Evolutionary conservation across 2,329 filamentous ascomycete species (phyloP), one percentile per base, ranked within the genome.

Genomic region (Zelopaecilomyces penicillatus): DNA sequence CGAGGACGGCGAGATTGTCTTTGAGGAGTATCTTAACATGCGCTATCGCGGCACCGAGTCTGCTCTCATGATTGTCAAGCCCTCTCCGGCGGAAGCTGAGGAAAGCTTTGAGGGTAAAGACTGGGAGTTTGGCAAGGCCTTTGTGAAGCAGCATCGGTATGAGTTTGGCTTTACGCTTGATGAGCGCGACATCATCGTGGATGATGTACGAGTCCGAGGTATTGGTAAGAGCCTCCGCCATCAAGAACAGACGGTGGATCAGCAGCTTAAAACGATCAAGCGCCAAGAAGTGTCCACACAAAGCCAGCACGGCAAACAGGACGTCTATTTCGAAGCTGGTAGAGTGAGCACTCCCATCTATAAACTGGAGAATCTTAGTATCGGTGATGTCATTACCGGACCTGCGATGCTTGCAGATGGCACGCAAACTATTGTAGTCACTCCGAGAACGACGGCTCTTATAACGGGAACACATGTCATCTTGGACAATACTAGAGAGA

Each of bases 11-110:
- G 80, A 87, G 30, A 86, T 95, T 27, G 74, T 82, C 0, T 95
- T 91, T 57, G 89, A 95, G 60, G 86, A 95, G 59, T 96, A 95
- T 57, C 77, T 97, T 45, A 95, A 96, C 60, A 89, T 96, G 83
- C 75, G 90, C 46, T 95, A 95, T 57, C 79, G 87, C 32, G 89
- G 89, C 8, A 95, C 89, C 0, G 89, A 95, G 60, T 94, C 88
- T 6, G 87, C 89, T 1, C 73, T 95, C 36, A 96, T 95, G 89
- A 80, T 95, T 39, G 68, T 93, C 51, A 87, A 84, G 62, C 87
- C 89, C 0, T 75, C 65, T 3, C 66, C 74, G 33, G 75, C 80
- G 41, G 82, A 87, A 45, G 73, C 73, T 0, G 66, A 78, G 47
- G 72, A 74, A 34, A 68, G 74, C 10, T 85, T 76, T 51, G 70